Evolutionary conservation across 768 basidiomycete species (phyloP), one percentile per base, ranked within the genome.

Genomic region (Cubamyces sp.): DNA sequence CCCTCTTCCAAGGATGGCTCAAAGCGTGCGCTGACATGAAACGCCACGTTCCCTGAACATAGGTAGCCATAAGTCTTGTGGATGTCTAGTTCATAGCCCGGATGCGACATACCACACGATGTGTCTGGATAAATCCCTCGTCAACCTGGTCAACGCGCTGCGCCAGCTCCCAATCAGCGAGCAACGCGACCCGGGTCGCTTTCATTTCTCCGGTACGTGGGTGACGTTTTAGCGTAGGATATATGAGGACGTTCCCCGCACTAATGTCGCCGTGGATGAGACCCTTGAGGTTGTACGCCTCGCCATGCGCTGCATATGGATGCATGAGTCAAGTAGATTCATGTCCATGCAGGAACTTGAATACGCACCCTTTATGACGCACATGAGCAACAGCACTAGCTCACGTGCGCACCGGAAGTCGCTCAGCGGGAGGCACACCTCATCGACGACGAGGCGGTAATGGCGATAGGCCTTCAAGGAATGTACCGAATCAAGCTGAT

Each of bases 161-260:
- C 19, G 46, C n/a, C 23, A 60, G 16, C 49, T 64, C 63, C 63
- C 63, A 64, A 18, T 59, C 57, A 12, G 34, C 56, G 7, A 64
- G 47, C 1, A 49, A 23, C 16, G 42, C 61, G 2, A 9, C 23
- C 49, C 54, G 26, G 3, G 8, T 7, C 1, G 14, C 23, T 14
- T 14, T 21, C 5, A 47, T n/a, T 12, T 47, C 14, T 4, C 46
- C 46, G 5, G 12, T 14, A 1, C 14, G 19, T 1, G 23, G 28
- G 21, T 8, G 34, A 0, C 37, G 7, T 7, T 30, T 49, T 12
- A 34, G 34, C 34, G 26, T 12, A 12, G 21, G 9, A 28, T 40
- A 30, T 23, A 62, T 26, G 11, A 62, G 49, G 11, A 62, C 28
- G 42, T 62, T 62, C 19, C 42, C 49, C 12, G 16, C n/a, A 26